Evolutionary conservation across 2,329 filamentous ascomycete genomes (phyloP).

Genomic region (Clonostachys solani): DNA sequence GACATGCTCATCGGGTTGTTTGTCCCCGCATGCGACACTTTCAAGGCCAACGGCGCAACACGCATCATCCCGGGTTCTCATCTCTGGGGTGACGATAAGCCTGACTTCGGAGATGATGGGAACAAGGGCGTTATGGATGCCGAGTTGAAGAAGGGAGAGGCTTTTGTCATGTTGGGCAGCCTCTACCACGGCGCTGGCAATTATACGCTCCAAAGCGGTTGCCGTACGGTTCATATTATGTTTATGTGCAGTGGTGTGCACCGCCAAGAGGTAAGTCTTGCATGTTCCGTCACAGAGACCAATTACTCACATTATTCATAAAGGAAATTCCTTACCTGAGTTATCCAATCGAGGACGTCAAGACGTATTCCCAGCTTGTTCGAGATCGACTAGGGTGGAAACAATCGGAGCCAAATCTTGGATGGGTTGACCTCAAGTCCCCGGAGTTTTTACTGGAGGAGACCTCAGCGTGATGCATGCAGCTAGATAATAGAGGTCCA

Average conservation of each 20-base stretch:
- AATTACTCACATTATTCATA: not conserved
- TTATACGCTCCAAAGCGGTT: slow-evolving; percentile 18
- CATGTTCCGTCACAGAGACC: slow-evolving; percentile 1
- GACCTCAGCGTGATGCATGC: too few species aligned
- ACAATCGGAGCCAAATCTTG: slow-evolving; percentile 30
- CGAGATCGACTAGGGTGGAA: slow-evolving; percentile 30
- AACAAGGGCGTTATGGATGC: slow-evolving; percentile 16
- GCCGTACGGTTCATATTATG: slow-evolving; percentile 28
- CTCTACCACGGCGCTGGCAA: slow-evolving; percentile 27
- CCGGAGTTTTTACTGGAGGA: slow-evolving; percentile 16
- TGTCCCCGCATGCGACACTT: slow-evolving; percentile 26
- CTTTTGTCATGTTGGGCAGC: slow-evolving; percentile 29
- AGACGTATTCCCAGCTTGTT: slow-evolving; percentile 26
- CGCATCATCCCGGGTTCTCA: slow-evolving; percentile 28
- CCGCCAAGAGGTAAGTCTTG: slow-evolving; percentile 16
- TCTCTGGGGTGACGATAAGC: slow-evolving; percentile 28
- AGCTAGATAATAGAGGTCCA: too few species aligned
- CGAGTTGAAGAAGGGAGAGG: slow-evolving; percentile 25
- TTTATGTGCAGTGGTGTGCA: slow-evolving; percentile 30
- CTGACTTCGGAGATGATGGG: slow-evolving; percentile 22
- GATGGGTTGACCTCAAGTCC: slow-evolving; percentile 31
- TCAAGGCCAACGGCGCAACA: slow-evolving; percentile 26
- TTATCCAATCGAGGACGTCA: slow-evolving; percentile 29
- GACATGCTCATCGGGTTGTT: slow-evolving; percentile 28
- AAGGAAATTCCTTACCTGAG: slow-evolving; percentile 12